These are phyloP conservation scores for Tylopilus sp. DNA, from an alignment of 768 basidiomycete species.

Conservation along the genomic window DNA sequence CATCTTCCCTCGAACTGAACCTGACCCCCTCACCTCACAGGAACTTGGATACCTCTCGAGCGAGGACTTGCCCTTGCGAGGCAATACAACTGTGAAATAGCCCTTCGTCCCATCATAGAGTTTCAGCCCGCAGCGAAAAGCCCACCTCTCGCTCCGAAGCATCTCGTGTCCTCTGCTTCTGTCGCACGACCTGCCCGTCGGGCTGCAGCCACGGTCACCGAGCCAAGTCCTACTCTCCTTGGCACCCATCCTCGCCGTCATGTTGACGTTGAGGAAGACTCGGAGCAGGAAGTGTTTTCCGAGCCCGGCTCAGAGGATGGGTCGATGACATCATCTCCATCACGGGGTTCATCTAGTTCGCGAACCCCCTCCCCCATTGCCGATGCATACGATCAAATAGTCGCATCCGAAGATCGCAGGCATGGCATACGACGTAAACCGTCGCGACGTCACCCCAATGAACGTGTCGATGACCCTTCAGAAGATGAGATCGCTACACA, in stretches of 20 bases:
- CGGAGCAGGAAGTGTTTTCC: constrained; percentile 64
- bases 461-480: constrained; percentile 42
- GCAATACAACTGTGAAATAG: constrained; percentile 88
- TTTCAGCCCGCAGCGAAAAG: constrained; percentile 88
- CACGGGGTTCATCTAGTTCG: constrained; percentile 83
- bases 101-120: constrained; percentile 91
- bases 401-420: constrained; percentile 21
- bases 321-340: constrained; percentile 87
- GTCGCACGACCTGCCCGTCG: constrained; percentile 33
- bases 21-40: constrained; percentile 39
- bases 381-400: constrained; percentile 35
- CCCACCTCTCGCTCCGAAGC: constrained; percentile 94
- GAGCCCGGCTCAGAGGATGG: constrained; percentile 79
- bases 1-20: not conserved
- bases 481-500: constrained; percentile 40
- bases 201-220: constrained; percentile 9
- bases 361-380: constrained; percentile 88
- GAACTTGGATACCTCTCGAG: constrained; percentile 98
- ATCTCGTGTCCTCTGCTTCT: constrained; percentile 71
- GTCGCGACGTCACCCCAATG: constrained; percentile 45
- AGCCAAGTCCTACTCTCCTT: constrained; percentile 23
- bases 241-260: constrained; percentile 61
- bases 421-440: constrained; percentile 46
- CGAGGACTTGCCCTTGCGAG: constrained; percentile 81
- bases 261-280: constrained; percentile 47